Evolutionary conservation across 495 filamentous ascomycete species (phyloP).

Genomic region (Hypoxylon cercidicola): DNA sequence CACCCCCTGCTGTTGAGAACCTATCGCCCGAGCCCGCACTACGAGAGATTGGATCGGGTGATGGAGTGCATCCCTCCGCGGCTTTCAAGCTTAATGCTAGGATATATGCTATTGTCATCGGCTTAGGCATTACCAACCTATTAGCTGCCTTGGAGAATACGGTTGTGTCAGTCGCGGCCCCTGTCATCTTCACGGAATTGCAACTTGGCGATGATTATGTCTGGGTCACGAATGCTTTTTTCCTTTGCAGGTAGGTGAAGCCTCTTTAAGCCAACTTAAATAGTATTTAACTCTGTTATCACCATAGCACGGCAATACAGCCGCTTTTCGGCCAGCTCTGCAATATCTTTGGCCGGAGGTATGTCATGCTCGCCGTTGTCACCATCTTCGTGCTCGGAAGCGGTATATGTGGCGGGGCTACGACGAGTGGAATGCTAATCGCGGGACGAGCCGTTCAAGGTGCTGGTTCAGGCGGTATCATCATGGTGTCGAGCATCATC

Average conservation of each 20-base stretch:
- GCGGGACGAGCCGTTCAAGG: slow-evolving; percentile 79
- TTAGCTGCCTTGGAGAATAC: slow-evolving; percentile 36
- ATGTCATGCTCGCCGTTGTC: slow-evolving; percentile 44
- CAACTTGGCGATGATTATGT: slow-evolving; percentile 45
- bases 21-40: no score
- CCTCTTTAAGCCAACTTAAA: no score
- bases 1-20: no score
- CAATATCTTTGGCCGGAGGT: slow-evolving; percentile 59
- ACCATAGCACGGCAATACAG: slow-evolving; percentile 57
- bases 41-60: no score
- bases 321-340: slow-evolving; percentile 46
- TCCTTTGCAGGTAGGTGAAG: slow-evolving; percentile 41
- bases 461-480: slow-evolving; percentile 78
- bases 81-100: not conserved
- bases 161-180: slow-evolving; percentile 51
- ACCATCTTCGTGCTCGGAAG: slow-evolving; percentile 50
- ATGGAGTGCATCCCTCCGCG: no score
- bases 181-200: slow-evolving; percentile 46
- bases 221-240: slow-evolving; percentile 53
- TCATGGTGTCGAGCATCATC: slow-evolving; percentile 60
- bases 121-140: slow-evolving; percentile 17
- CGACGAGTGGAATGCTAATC: slow-evolving; percentile 66
- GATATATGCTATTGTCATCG: slow-evolving; percentile 31
- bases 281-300: no score
- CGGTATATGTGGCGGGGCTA: slow-evolving; percentile 46